Evolutionary conservation across 2,329 filamentous ascomycete genomes (phyloP), one percentile per base, ranked within the genome.

Genomic region (Xylariales sp.): DNA sequence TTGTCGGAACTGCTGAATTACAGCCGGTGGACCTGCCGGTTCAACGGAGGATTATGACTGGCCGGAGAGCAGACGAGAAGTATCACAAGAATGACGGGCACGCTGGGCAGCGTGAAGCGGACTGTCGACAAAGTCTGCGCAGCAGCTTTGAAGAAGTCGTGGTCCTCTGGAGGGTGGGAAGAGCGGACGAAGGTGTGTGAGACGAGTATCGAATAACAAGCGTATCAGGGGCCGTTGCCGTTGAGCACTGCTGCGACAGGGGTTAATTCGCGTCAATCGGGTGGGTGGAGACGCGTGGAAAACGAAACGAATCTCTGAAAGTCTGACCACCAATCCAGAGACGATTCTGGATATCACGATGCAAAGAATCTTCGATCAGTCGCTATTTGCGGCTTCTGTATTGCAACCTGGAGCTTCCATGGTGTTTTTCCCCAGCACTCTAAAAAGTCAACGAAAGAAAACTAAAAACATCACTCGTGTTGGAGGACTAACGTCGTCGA

Each of bases 271-370:
- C 49, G 49, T 48, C 46, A 19, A 21, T 37, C 47, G 44, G 48
- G 45, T 42, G 29, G 29, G 50, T 51, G 47, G 50, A 48, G 49
- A 54, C 51, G 52, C 49, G 51, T 51, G 38, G 24, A 8, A 27
- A 27, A 27, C 8, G 8, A 27, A 27, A 27, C n/a, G 24, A 27
- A n/a, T 8, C n/a, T 8, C 8, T 27, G 24, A 27, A n/a, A n/a
- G n/a, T 27, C 24, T 27, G 24, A 27, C 24, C 24, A 27, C 24
- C 24, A 27, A 8, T 27, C 24, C n/a, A n/a, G n/a, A n/a, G n/a
- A n/a, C n/a, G n/a, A n/a, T n/a, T n/a, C n/a, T n/a, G n/a, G n/a
- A n/a, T n/a, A n/a, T n/a, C n/a, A n/a, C n/a, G n/a, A n/a, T n/a
- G n/a, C n/a, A n/a, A n/a, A n/a, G n/a, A n/a, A n/a, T n/a, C n/a